Conservation (phyloP, 1,139 yeast genomes). For the Lodderomyces jiufengensis region DNA sequence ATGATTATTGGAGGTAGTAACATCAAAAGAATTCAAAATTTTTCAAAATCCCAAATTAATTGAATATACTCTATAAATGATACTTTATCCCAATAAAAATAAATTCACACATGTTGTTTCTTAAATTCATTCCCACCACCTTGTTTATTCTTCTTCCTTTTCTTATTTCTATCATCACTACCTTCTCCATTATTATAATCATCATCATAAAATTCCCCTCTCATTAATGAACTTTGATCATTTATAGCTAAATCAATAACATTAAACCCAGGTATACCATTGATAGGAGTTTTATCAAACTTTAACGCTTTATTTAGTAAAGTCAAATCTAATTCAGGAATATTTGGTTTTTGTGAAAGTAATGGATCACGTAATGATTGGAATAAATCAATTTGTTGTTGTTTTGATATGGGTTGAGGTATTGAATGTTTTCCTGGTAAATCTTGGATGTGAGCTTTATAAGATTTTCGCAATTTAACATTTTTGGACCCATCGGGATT, state of each 20-base stretch:
- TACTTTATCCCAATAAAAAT: neutral
- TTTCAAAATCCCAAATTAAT: too few species aligned
- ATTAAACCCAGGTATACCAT: conserved; percentile 80
- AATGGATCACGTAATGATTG: conserved; percentile 14
- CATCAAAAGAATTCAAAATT: too few species aligned
- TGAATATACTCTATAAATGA: too few species aligned
- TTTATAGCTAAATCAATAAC: conserved; percentile 64
- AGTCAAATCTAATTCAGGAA: conserved; percentile 48
- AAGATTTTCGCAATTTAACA: conserved; percentile 86
- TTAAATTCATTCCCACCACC: conserved; percentile 32
- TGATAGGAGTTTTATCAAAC: conserved; percentile 64
- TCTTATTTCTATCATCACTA: conserved; percentile 28
- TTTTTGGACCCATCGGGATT: conserved; percentile 89
- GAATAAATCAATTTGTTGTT: conserved; percentile 48
- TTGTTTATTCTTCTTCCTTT: conserved; percentile 31
- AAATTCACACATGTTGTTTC: conserved; percentile 31
- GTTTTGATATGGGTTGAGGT: conserved; percentile 63
- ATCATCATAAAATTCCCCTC: conserved; percentile 39
- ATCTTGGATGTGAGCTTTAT: conserved; percentile 85
- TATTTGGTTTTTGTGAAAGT: conserved; percentile 36
- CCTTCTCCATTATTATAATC: conserved; percentile 37
- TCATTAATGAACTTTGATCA: conserved; percentile 44
- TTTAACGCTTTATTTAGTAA: conserved; percentile 51
- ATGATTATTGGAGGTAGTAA: too few species aligned
- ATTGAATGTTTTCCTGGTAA: conserved; percentile 77